These are phyloP conservation scores for Sarcomyxa edulis DNA, from an alignment of 768 basidiomycete genomes.

Conservation along the genomic window DNA sequence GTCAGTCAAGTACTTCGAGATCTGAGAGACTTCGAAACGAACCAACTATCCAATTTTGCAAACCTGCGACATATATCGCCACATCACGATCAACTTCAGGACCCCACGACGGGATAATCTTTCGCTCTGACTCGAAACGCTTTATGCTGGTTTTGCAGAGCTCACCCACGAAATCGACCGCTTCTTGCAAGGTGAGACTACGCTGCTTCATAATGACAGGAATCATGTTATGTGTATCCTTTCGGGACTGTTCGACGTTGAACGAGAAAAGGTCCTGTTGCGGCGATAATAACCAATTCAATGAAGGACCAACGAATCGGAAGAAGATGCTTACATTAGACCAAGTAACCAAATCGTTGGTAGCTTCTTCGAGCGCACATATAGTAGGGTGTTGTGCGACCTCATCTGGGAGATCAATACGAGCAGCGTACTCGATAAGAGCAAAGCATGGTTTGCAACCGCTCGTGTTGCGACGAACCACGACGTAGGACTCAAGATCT, in stretches of 20 bases:
- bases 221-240: constrained; percentile 36
- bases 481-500: constrained; percentile 49
- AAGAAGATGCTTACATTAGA: constrained; percentile 29
- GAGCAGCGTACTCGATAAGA: constrained; percentile 47
- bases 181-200: constrained; percentile 24
- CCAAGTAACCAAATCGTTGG: constrained; percentile 49
- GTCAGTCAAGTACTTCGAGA: not conserved
- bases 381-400: constrained; percentile 49
- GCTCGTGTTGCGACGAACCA: constrained; percentile 47
- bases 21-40: not conserved
- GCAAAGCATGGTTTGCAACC: constrained; percentile 47
- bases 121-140: constrained; percentile 23
- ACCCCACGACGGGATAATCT: constrained; percentile 29
- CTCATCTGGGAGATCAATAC: constrained; percentile 47
- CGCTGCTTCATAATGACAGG: constrained; percentile 34
- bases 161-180: constrained; percentile 30
- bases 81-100: constrained; percentile 24
- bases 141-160: constrained; percentile 24
- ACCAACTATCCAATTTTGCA: constrained; percentile 31
- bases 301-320: no score
- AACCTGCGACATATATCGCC: constrained; percentile 28
- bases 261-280: constrained; percentile 35
- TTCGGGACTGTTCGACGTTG: constrained; percentile 32
- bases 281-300: constrained; percentile 20
- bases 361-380: constrained; percentile 35